phyloP scores from a whole-genome alignment of 1,284 basidiomycete species.

The Nidula niveotomentosa region DNA sequence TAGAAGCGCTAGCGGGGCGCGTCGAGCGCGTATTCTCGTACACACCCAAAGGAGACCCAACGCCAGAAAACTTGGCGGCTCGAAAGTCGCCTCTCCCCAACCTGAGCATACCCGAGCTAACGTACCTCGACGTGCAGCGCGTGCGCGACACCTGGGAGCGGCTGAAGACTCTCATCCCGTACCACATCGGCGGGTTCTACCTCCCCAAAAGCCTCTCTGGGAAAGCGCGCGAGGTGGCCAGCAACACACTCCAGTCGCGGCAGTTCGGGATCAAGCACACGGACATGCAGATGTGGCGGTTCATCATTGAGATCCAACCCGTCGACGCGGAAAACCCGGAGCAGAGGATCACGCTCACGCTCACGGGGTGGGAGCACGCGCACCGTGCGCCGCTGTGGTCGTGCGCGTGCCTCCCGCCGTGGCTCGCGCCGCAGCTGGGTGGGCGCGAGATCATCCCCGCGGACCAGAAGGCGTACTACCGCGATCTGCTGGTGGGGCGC shows the following conservation, averaged over 20 bases:
- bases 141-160: constrained; percentile 9
- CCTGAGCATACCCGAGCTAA: constrained; percentile 2
- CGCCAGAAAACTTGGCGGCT: constrained; percentile 1
- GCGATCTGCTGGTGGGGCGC: constrained; percentile 1
- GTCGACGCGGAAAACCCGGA: neutral
- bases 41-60: neutral
- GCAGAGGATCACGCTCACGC: constrained; percentile 2
- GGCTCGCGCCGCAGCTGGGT: constrained; percentile 2
- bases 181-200: constrained; percentile 9
- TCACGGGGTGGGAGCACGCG: constrained; percentile 10
- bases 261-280: constrained; percentile 6
- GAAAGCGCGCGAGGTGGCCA: constrained; percentile 2
- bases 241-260: constrained; percentile 2
- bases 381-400: constrained; percentile 9
- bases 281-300: constrained; percentile 11
- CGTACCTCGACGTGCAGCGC: constrained; percentile 5
- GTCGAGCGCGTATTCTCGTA: constrained; percentile 6
- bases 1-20: constrained; percentile 4
- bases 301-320: constrained; percentile 4
- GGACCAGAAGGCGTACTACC: constrained; percentile 5
- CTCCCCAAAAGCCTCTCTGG: constrained; percentile 3
- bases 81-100: neutral
- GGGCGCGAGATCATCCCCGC: constrained; percentile 1
- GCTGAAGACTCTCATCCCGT: constrained; percentile 5
- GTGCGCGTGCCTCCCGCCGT: constrained; percentile 8